A percentile compares a stretch with the other conserved stretches of the same genome.
Evolutionary conservation across 495 filamentous ascomycete genomes (phyloP).

Genomic region (Penicillium malachiteum): DNA sequence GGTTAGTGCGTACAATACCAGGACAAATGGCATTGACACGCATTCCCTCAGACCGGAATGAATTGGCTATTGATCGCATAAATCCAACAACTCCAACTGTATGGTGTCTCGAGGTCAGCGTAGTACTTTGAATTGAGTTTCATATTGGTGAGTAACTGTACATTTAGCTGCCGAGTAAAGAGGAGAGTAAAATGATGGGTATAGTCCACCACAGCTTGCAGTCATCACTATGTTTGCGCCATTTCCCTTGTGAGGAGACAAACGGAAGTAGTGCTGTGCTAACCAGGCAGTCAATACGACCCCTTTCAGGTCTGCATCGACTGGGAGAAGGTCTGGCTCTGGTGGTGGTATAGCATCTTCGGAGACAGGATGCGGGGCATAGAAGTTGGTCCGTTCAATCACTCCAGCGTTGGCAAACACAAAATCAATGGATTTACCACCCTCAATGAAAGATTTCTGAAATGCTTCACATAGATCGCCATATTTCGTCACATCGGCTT

Average conservation of each 20-base stretch:
- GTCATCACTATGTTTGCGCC: conserved; percentile 21
- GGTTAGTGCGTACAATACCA: conserved; percentile 19
- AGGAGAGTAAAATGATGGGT: conserved; percentile 16
- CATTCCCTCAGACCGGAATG: conserved; percentile 12
- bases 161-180: conserved; percentile 23
- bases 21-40: conserved; percentile 25
- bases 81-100: conserved; percentile 22
- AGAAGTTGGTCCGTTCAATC: conserved; percentile 19
- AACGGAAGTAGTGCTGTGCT: conserved; percentile 26
- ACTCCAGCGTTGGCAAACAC: conserved; percentile 25
- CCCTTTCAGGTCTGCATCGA: conserved; percentile 21
- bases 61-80: conserved; percentile 19
- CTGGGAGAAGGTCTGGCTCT: conserved; percentile 16
- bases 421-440: conserved; percentile 13
- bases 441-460: conserved; percentile 4
- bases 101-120: not conserved
- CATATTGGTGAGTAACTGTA: not conserved
- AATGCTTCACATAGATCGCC: conserved; percentile 13
- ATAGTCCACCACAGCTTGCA: conserved; percentile 21
- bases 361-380: conserved; percentile 10
- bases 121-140: not conserved
- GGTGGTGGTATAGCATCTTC: conserved; percentile 8
- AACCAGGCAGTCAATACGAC: conserved; percentile 20
- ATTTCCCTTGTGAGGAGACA: conserved; percentile 11
- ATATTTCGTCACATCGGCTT: conserved; percentile 20